Evolutionary conservation across 257 asterid genomes (phyloP), one percentile per base, ranked within the genome.

Genomic region (Anisodus tanguticus): DNA sequence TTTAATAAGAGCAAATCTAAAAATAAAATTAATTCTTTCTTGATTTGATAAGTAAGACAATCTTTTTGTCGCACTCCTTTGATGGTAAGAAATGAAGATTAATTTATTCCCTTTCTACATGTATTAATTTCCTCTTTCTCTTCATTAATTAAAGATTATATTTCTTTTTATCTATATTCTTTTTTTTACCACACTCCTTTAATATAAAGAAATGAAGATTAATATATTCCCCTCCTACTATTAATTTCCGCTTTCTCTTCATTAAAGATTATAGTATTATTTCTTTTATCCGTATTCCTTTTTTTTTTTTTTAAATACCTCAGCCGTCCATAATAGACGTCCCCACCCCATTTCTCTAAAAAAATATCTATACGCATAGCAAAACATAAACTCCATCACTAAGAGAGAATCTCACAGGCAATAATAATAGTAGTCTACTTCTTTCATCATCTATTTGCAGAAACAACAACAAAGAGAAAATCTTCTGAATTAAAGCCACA

Each of bases 271-370:
- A 22, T 22, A 22, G 0, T 22, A 22, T 22, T 22, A 22, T 22
- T 22, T 22, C 26, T 4, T 9, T 2, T 59, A 16, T n/a, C 3
- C n/a, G 0, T 8, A 17, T n/a, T 6, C 35, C 35, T 31, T 31
- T 31, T 31, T n/a, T 3, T n/a, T n/a, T n/a, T 45, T 37, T 43
- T 83, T 62, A 84, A 89, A 85, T 86, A 87, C 68, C 88, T 62
- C 87, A 89, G 59, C 80, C 94, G 94, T 93, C 93, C 94, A 89
- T 69, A 71, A 47, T 85, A 85, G 85, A 91, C 95, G 89, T 89
- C 9, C 43, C 79, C 74, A 15, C 43, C 2, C 35, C 35, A 1
- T 31, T 31, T 31, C 35, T 31, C 12, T 58, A 51, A 68, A 39
- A 16, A 69, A 91, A 31, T 31, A 31, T 90, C 90, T 88, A 17